phyloP scores from a whole-genome alignment of 2,329 filamentous ascomycete species.

The Exophiala viscosa region DNA sequence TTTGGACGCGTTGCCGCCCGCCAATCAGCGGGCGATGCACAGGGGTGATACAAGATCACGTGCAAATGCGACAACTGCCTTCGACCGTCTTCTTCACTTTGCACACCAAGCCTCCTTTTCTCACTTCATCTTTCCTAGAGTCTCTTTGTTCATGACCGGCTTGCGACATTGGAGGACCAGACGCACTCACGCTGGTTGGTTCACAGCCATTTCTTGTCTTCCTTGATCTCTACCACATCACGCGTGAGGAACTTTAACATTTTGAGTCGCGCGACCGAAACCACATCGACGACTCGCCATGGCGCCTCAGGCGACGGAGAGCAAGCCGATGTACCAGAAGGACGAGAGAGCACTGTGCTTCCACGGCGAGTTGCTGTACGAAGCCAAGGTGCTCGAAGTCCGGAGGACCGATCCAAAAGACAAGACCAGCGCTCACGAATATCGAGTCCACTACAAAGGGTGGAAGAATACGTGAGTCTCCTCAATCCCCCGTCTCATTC shows the following conservation, averaged over 20 bases:
- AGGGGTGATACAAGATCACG: no score
- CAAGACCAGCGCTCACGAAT: constrained; percentile 73
- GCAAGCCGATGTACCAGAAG: constrained; percentile 57
- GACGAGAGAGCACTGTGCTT: constrained; percentile 96
- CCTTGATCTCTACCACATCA: not conserved
- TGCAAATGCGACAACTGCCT: not conserved
- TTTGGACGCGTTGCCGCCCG: constrained; percentile 7
- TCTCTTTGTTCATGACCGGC: not conserved
- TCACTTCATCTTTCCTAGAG: not conserved
- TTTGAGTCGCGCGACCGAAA: not conserved
- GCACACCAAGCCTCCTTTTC: not conserved
- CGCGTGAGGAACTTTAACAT: constrained; percentile 22
- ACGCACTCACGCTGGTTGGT: no score
- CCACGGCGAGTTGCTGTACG: constrained; percentile 94
- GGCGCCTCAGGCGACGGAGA: constrained; percentile 46
- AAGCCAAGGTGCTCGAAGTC: constrained; percentile 89
- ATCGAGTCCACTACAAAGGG: constrained; percentile 96
- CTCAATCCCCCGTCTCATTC: not conserved
- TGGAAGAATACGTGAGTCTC: constrained; percentile 89
- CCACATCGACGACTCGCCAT: constrained; percentile 51
- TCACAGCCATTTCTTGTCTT: not conserved
- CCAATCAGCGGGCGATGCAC: constrained; percentile 7
- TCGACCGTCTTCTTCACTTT: not conserved
- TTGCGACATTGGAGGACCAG: not conserved
- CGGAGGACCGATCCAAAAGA: constrained; percentile 59